phyloP scores from a whole-genome alignment of 495 filamentous ascomycete genomes.

The Entonaema liquescens region DNA sequence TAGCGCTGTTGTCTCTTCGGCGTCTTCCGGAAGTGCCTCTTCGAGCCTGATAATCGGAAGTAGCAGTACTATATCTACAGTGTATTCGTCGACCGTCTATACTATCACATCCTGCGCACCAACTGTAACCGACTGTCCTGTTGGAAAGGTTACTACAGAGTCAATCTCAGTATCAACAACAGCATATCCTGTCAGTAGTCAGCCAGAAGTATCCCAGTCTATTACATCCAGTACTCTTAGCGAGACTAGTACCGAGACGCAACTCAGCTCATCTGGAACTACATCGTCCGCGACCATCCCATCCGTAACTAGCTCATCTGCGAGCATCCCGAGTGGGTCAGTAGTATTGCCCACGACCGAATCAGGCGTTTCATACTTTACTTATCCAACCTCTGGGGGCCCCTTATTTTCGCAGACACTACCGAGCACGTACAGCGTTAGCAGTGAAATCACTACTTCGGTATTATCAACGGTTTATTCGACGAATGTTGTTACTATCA shows the following conservation, averaged over 20 bases:
- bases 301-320: background rate
- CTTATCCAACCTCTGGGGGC: constrained; percentile 5
- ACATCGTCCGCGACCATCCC: background rate
- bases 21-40: constrained; percentile 16
- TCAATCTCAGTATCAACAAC: constrained; percentile 66
- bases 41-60: constrained; percentile 5
- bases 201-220: constrained; percentile 25
- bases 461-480: constrained; percentile 44
- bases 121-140: constrained; percentile 65
- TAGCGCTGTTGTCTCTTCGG: constrained; percentile 7
- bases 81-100: constrained; percentile 64
- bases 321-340: constrained; percentile 5
- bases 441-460: constrained; percentile 45
- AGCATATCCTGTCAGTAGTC: constrained; percentile 62
- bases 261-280: constrained; percentile 6
- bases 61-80: constrained; percentile 60
- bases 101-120: constrained; percentile 67
- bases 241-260: constrained; percentile 1
- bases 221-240: constrained; percentile 13
- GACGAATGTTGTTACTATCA: constrained; percentile 56
- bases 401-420: constrained; percentile 26
- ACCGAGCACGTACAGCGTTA: constrained; percentile 46
- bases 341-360: constrained; percentile 11
- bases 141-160: constrained; percentile 61
- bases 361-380: constrained; percentile 11